Percentiles rank a stretch among this genome's conserved stretches.
phyloP scores from a whole-genome alignment of 1,284 basidiomycete species.

The Chondrostereum purpureum region DNA sequence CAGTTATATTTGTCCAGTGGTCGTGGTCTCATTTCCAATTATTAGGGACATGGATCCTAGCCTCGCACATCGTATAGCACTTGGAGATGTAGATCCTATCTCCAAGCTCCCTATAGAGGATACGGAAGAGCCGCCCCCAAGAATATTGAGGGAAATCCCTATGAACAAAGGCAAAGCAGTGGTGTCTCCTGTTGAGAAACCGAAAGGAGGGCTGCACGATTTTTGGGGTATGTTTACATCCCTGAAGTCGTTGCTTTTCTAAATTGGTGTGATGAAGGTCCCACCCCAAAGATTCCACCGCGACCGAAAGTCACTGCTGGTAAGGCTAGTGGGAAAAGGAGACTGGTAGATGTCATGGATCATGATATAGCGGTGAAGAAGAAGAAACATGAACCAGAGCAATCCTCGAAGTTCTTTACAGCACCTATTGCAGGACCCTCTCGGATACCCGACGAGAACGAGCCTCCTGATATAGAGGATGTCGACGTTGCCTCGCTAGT shows the following conservation, averaged over 20 bases:
- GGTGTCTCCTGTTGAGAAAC: too few species aligned
- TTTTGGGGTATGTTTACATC: neutral
- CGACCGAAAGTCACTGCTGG: conserved; percentile 33
- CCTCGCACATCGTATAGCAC: conserved; percentile 62
- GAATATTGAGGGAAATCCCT: conserved; percentile 36
- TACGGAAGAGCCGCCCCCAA: conserved; percentile 36
- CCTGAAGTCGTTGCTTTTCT: neutral
- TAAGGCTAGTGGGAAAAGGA: conserved; percentile 66
- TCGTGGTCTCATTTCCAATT: too few species aligned
- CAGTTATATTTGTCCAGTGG: too few species aligned
- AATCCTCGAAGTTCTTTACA: conserved; percentile 4
- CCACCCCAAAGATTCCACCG: conserved; percentile 37
- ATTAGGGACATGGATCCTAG: conserved; percentile 55
- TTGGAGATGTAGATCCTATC: conserved; percentile 76
- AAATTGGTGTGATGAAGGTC: conserved; percentile 30
- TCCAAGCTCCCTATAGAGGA: conserved; percentile 45
- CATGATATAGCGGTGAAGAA: conserved; percentile 50
- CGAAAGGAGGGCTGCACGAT: neutral
- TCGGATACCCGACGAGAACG: conserved; percentile 13
- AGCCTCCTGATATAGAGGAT: conserved; percentile 27
- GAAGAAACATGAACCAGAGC: conserved; percentile 28
- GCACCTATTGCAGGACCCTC: conserved; percentile 34
- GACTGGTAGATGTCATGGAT: conserved; percentile 62
- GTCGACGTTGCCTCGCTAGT: conserved; percentile 28
- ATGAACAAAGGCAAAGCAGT: conserved; percentile 66